Conservation (phyloP, 2,329 filamentous ascomycete genomes). For the Stagonosporopsis rhizophila region DNA sequence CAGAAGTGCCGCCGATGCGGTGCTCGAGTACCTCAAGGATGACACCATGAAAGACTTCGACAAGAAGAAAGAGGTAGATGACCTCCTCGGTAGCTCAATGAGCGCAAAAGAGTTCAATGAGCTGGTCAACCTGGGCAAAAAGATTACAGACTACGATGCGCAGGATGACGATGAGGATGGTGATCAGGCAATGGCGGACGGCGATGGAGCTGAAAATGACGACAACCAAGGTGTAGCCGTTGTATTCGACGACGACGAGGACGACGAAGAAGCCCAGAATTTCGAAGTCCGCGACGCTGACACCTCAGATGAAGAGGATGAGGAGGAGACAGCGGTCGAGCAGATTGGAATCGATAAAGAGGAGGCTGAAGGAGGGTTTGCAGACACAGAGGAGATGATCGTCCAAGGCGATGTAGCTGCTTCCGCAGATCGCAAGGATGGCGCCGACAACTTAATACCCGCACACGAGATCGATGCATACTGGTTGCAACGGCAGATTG, state of each 20-base stretch:
- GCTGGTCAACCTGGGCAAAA: slow-evolving; percentile 93
- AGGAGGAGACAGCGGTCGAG: slow-evolving; percentile 68
- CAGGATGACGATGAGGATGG: slow-evolving; percentile 90
- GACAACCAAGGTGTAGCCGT: slow-evolving; percentile 97
- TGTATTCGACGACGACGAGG: slow-evolving; percentile 91
- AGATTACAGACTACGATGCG: slow-evolving; percentile 97
- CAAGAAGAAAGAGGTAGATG: slow-evolving; percentile 97
- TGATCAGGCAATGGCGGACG: slow-evolving; percentile 67
- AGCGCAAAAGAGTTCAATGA: slow-evolving; percentile 95
- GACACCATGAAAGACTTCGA: slow-evolving; percentile 96
- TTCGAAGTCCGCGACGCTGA: slow-evolving; percentile 87
- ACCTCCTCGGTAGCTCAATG: slow-evolving; percentile 83
- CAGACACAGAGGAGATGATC: slow-evolving; percentile 76
- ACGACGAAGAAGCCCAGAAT: slow-evolving; percentile 76
- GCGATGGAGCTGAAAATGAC: slow-evolving; percentile 74
- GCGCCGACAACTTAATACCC: slow-evolving; percentile 67
- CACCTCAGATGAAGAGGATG: slow-evolving; percentile 78
- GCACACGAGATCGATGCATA: slow-evolving; percentile 95
- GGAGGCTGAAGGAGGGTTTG: slow-evolving; percentile 59
- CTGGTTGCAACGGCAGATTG: slow-evolving; percentile 94
- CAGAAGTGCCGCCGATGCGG: slow-evolving; percentile 89
- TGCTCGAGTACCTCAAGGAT: slow-evolving; percentile 91
- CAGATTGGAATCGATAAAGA: slow-evolving; percentile 59
- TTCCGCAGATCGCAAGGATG: slow-evolving; percentile 49
- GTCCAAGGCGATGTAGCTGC: slow-evolving; percentile 71